Evolutionary conservation across 225 moss, liverwort and hornwort species (phyloP), one percentile per base, ranked within the genome.

Genomic region (Straminergon stramineum): DNA sequence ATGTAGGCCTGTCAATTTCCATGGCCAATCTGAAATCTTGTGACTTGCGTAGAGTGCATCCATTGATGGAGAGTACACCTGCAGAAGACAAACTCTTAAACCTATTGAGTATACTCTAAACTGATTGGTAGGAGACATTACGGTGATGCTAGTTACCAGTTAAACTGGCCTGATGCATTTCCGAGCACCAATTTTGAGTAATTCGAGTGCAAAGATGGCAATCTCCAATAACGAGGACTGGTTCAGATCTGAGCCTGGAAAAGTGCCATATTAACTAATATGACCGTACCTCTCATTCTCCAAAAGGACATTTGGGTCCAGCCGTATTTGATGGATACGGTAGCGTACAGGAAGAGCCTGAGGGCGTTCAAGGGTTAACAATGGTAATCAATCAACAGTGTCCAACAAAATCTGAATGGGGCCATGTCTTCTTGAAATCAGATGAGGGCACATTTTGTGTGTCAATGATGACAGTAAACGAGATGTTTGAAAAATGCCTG

Each of bases 21-120:
- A 79, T 37, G 4, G 7, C 24, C 76, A 53, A 37, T 35, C 3
- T 35, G 6, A 56, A 37, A 35, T 37, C 11, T 37, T 35, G 16
- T 9, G 6, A 13, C 34, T 11, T 77, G 32, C 9, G 12, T 14
- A 23, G n/a, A 39, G 27, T 31, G 31, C 48, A 18, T 7, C 11
- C n/a, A n/a, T n/a, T n/a, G 0, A 0, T 48, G 17, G 45, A 30
- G 74, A 45, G 30, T 32, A 21, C 52, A 52, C 76, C 3, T 0
- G 0, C 5, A 32, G 2, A 34, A 52, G 21, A 16, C 21, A 52
- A 34, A 32, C 52, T 52, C 76, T 76, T 52, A 34, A 48, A 52
- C 20, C 20, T 52, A 76, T 75, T 26, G 20, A 3, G 8, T 52
- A 52, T 52, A 32, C 13, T 21, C 52, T 52, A 24, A 76, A 53